A percentile compares a stretch with the other conserved stretches of the same genome.
phyloP scores from a whole-genome alignment of 257 asterid genomes.

The Anisodus tanguticus region DNA sequence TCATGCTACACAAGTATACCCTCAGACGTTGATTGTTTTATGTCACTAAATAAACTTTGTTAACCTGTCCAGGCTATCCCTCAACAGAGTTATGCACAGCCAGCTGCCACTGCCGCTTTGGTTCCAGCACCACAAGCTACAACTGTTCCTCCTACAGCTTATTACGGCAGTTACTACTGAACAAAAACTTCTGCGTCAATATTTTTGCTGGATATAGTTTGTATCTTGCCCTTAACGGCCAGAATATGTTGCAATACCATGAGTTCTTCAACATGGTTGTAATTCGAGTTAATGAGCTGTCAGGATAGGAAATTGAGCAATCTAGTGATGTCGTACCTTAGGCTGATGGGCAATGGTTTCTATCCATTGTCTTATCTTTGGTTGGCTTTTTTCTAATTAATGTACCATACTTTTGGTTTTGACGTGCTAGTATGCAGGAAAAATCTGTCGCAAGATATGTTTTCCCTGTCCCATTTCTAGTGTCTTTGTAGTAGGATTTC shows the following conservation, averaged over 20 bases:
- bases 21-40: not conserved
- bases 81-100: conserved; percentile 72
- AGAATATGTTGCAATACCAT: conserved; percentile 27
- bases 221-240: not conserved
- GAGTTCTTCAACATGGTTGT: conserved; percentile 36
- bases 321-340: conserved; percentile 22
- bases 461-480: not conserved
- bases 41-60: not conserved
- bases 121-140: conserved; percentile 63
- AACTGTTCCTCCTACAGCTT: conserved; percentile 59
- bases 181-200: conserved; percentile 30
- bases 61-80: conserved; percentile 53
- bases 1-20: not conserved
- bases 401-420: conserved; percentile 23
- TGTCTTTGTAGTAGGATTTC: not conserved
- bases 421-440: not conserved
- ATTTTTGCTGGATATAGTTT: conserved; percentile 50
- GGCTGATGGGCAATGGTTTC: not conserved
- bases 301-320: conserved; percentile 22
- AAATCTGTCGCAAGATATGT: not conserved
- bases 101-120: conserved; percentile 60
- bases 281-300: conserved; percentile 31
- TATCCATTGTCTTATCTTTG: not conserved
- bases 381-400: not conserved
- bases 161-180: conserved; percentile 75